Conservation (phyloP, 192 early-diverging fungal species). For the Rhizophagus sp. region DNA sequence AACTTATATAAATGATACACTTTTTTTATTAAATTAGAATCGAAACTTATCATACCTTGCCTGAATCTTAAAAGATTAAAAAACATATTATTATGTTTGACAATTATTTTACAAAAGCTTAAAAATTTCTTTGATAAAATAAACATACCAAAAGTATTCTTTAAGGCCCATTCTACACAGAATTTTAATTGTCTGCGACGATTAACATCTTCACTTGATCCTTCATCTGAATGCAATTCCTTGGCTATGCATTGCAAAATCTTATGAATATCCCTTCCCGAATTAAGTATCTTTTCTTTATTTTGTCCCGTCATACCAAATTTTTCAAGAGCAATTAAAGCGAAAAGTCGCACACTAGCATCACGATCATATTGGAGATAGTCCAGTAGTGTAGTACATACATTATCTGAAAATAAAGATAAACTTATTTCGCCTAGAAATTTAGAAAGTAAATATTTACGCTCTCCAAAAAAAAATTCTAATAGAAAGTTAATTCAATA, state of each 20-base stretch:
- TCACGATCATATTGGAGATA: conserved; percentile 44
- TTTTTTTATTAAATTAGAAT: neutral
- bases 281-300: conserved; percentile 39
- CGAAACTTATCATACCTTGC: neutral
- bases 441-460: neutral
- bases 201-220: conserved; percentile 34
- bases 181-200: conserved; percentile 45
- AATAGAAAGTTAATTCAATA: neutral
- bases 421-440: conserved; percentile 45
- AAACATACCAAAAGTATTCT: conserved; percentile 50
- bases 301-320: conserved; percentile 55
- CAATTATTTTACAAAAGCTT: neutral
- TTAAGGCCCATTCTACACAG: conserved; percentile 54
- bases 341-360: conserved; percentile 49
- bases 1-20: neutral
- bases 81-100: neutral
- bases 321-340: conserved; percentile 58
- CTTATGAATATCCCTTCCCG: conserved; percentile 27
- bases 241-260: conserved; percentile 34
- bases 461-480: neutral
- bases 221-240: conserved; percentile 31
- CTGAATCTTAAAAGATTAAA: conserved; percentile 1
- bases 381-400: conserved; percentile 47
- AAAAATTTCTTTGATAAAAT: neutral
- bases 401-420: conserved; percentile 45